Conservation (phyloP, 257 asterid genomes). For the Solanum rostratum region DNA sequence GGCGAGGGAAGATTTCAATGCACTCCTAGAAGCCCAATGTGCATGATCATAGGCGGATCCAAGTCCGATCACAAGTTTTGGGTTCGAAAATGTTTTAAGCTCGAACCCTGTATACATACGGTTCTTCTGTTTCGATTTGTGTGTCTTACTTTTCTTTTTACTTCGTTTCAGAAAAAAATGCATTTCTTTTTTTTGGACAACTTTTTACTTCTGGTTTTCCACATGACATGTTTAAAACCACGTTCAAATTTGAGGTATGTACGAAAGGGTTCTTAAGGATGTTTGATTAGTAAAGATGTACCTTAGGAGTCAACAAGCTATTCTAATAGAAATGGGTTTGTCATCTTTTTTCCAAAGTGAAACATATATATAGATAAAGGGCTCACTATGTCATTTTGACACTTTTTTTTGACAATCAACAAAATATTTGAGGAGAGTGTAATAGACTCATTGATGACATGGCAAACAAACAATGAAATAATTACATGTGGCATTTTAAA, state of each 20-base stretch:
- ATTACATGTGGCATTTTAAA: too few species aligned
- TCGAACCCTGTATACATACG: background rate
- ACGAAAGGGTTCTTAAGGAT: background rate
- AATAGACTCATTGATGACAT: too few species aligned
- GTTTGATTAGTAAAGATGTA: background rate
- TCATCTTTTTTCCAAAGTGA: too few species aligned
- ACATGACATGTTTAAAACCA: background rate
- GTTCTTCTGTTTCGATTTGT: background rate
- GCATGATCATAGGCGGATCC: constrained; percentile 7
- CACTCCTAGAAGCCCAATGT: constrained; percentile 59
- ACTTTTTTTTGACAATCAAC: too few species aligned
- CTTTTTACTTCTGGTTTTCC: background rate
- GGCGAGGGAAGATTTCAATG: constrained; percentile 58
- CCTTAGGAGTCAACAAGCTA: too few species aligned
- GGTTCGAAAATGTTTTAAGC: background rate
- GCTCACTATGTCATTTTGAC: too few species aligned
- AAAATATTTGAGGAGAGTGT: too few species aligned
- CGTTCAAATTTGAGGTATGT: background rate
- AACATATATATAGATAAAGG: too few species aligned
- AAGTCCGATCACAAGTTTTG: background rate
- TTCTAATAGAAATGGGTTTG: too few species aligned
- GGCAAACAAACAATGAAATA: too few species aligned
- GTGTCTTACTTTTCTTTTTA: background rate
- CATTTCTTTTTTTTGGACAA: background rate
- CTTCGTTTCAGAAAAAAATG: background rate